Base-by-base conservation (phyloP, 2,329 filamentous ascomycete species). In the Calonectria leucothoes region DNA sequence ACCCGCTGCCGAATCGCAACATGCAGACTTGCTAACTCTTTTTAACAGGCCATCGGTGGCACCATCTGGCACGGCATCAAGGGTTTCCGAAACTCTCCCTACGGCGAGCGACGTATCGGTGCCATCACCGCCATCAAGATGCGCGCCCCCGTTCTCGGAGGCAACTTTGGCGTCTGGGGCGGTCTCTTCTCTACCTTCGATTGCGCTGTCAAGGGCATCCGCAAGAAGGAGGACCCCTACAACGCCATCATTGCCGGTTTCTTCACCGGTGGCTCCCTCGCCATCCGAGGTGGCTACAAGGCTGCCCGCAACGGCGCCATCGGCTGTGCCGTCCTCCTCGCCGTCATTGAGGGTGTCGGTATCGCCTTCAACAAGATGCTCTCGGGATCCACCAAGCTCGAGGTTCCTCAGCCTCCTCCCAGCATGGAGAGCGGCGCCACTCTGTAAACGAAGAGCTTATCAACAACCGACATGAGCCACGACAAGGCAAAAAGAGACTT, bases 101-200 rank as follows among this genome's bases (percentile, higher is more conserved):
- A 98, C 85, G 97, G 97, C 84, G 97, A 99, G 89, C 92, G 97
- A 84, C 91, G 96, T 85, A 96, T 98, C 89, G 97, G 97, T 84
- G 95, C 97, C 79, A 91, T 99, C 87, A 98, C 96, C 81, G 97
- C 97, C 74, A 95, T 99, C 87, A 99, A 99, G 90, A 96, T 97
- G 83, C 94, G 97, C 83, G 97, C 97, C 51, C 97, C 97, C 3
- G 96, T 98, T 39, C 91, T 98, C 61, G 97, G 97, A 82, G 97
- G 97, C 82, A 99, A 99, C 89, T 99, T 98, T 81, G 96, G 96
- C 81, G 95, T 98, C 71, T 98, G 97, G 96, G 96, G 97, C 83
- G 97, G 97, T 78, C 88, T 98, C 71, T 98, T 98, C 89, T 95
- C 93, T 81, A 97, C 95, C 75, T 98, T 96, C 82, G 97, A 99